These are phyloP conservation scores for Fusarium sp. DNA, from an alignment of 2,329 filamentous ascomycete species.

Conservation along the genomic window DNA sequence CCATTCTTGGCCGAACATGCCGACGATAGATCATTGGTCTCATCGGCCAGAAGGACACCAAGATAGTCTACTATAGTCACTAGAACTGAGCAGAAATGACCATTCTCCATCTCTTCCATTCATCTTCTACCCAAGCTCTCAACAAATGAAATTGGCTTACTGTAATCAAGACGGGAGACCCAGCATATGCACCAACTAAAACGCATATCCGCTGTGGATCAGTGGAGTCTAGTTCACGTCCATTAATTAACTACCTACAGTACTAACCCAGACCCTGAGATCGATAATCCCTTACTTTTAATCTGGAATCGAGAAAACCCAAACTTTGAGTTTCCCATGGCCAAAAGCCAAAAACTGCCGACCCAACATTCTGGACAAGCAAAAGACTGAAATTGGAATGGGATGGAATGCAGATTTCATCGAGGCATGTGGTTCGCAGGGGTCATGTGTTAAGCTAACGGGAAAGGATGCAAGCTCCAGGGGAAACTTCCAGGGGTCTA, in stretches of 20 bases:
- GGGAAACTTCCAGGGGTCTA: conserved; percentile 38
- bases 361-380: neutral
- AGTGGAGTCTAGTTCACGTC: conserved; percentile 7
- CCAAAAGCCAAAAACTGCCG: neutral
- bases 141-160: conserved; percentile 5
- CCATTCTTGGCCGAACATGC: neutral
- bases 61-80: no score
- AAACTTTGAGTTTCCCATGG: neutral
- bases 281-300: neutral
- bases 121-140: neutral
- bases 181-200: conserved; percentile 13
- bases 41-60: no score
- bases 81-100: no score
- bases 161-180: neutral
- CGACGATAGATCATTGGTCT: neutral
- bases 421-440: neutral
- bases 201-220: conserved; percentile 25
- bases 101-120: no score
- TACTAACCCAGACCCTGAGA: neutral
- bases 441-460: conserved; percentile 12
- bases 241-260: neutral
- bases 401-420: neutral
- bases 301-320: neutral
- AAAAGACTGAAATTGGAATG: conserved; percentile 8
- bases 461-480: conserved; percentile 31